Evolutionary conservation across 2,329 filamentous ascomycete species (phyloP), one percentile per base, ranked within the genome.

Genomic region (Chrysosporium queenslandicum): DNA sequence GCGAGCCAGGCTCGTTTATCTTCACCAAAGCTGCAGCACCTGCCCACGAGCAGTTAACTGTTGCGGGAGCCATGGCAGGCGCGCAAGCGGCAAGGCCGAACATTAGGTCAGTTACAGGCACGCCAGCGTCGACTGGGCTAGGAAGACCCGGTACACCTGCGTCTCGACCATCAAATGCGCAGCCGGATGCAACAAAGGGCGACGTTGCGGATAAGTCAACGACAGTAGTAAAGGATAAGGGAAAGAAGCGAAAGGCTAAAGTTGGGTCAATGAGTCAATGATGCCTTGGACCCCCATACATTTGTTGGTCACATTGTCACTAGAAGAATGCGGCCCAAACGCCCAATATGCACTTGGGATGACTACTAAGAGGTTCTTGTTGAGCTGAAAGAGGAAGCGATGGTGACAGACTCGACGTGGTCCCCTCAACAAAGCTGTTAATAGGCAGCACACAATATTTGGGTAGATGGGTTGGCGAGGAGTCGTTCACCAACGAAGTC

Each of bases 1-100:
- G 81, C 45, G 81, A 83, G 61, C 81, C 81, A 0, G 81, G 81
- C 27, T 75, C 74, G 3, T 82, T 84, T 58, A 76, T 79, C 50
- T 73, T 82, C 57, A 72, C 73, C 5, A 71, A 69, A 18, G 41
- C 53, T 9, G 34, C 55, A 37, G 50, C 57, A 14, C 60, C 58
- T 30, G 30, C 43, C 25, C 18, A 21, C 27, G 37, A 48, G 36
- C 51, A 41, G 14, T 34, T 39, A 12, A 14, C 43, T 3, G 36
- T 29, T 3, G 16, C 45, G 34, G 21, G 42, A 4, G 27, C 20
- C n/a, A 32, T 11, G 3, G n/a, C 53, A 18, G 20, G 29, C 41
- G 37, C 23, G 8, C 29, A 34, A 25, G 12, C 43, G 34, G 21
- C 45, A 36, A 39, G 21, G 18, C 54, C 48, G 27, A 34, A 46